Conservation (phyloP, 225 moss, liverwort and hornwort species). For the Antitrichia curtipendula region DNA sequence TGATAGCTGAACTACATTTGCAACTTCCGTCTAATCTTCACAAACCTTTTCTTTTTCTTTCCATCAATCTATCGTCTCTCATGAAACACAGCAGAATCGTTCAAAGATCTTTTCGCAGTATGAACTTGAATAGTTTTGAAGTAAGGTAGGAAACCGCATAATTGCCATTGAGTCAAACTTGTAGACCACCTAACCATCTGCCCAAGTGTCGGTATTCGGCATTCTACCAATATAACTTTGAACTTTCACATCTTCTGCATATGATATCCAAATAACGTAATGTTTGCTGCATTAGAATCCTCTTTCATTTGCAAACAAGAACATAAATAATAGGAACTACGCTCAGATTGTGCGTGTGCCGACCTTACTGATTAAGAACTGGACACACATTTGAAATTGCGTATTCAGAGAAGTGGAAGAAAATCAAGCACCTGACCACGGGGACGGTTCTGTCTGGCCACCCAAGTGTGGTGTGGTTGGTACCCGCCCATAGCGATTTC, state of each 20-base stretch:
- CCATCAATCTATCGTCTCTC: not conserved
- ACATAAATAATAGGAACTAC: not conserved
- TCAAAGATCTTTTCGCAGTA: not conserved
- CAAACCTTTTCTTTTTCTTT: not conserved
- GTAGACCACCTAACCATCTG: not conserved
- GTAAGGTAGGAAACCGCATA: not conserved
- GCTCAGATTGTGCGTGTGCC: not conserved
- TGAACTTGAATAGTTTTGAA: not conserved
- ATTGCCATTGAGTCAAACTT: not conserved
- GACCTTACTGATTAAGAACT: not conserved
- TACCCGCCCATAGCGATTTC: conserved; percentile 90
- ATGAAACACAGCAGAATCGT: not conserved
- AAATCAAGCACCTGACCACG: conserved; percentile 57
- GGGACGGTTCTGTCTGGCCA: conserved; percentile 26
- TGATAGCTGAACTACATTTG: not conserved
- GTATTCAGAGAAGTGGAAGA: not conserved
- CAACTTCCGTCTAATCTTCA: not conserved
- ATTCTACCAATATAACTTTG: not conserved
- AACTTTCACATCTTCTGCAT: not conserved
- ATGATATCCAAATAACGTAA: not conserved
- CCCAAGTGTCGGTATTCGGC: not conserved
- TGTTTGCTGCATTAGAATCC: not conserved
- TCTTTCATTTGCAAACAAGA: not conserved
- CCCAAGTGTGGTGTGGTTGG: conserved; percentile 74
- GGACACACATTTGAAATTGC: too few relatives aligned